Evolutionary conservation across 2,329 filamentous ascomycete genomes (phyloP).

Genomic region (Colletotrichum camelliae): DNA sequence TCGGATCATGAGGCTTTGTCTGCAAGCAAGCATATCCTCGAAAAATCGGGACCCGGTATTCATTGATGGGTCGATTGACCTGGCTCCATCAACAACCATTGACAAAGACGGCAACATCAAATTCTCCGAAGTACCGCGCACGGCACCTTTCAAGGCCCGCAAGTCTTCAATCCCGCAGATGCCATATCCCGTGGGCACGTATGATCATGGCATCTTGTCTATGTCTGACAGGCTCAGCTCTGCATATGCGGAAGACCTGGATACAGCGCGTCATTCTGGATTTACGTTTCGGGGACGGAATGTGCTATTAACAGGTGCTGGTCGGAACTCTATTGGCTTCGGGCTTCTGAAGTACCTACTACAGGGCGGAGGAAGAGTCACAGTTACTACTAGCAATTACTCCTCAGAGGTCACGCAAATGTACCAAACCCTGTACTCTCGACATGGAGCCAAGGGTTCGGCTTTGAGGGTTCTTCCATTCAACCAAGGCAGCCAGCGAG

Average conservation of each 20-base stretch:
- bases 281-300: conserved; percentile 94
- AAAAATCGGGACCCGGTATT: neutral
- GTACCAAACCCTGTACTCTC: conserved; percentile 97
- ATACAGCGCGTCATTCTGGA: conserved; percentile 81
- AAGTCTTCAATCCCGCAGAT: neutral
- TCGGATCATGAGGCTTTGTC: neutral
- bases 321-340: conserved; percentile 94
- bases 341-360: conserved; percentile 95
- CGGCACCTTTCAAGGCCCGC: neutral
- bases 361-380: conserved; percentile 92
- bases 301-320: conserved; percentile 96
- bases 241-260: conserved; percentile 77
- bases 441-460: conserved; percentile 89
- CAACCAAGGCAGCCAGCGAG: conserved; percentile 98
- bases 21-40: neutral
- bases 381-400: conserved; percentile 97
- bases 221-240: conserved; percentile 63
- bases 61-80: neutral
- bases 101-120: neutral
- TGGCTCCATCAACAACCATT: neutral
- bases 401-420: conserved; percentile 97
- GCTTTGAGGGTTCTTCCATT: conserved; percentile 97
- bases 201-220: neutral
- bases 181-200: neutral
- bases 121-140: neutral